A percentile compares a stretch with the other conserved stretches of the same genome.
phyloP scores from a whole-genome alignment of 2,329 filamentous ascomycete species.

The Drechslerella coelobrocha region DNA sequence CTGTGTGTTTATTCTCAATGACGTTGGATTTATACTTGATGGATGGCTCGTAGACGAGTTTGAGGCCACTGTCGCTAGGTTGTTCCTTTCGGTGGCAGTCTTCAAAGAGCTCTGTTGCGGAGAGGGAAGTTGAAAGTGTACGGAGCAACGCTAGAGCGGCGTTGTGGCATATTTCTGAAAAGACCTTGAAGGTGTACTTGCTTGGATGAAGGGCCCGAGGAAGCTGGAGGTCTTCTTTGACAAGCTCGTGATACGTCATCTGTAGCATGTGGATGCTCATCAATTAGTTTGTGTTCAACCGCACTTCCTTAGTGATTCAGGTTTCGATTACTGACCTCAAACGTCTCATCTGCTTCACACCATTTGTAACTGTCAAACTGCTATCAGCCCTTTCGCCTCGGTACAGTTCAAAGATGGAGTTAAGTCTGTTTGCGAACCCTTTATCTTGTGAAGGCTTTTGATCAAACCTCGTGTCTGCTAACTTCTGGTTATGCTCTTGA shows the following conservation, averaged over 20 bases:
- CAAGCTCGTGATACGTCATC: conserved; percentile 43
- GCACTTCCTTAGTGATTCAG: neutral
- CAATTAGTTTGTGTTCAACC: neutral
- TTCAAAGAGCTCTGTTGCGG: conserved; percentile 6
- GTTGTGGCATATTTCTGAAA: conserved; percentile 42
- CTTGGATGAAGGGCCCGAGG: conserved; percentile 17
- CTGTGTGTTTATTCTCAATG: conserved; percentile 41
- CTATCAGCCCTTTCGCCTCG: neutral
- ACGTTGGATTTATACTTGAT: conserved; percentile 14
- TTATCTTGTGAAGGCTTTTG: conserved; percentile 35
- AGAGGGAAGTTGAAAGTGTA: conserved; percentile 10
- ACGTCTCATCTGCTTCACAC: conserved; percentile 36
- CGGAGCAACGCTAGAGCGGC: conserved; percentile 23
- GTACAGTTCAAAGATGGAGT: no score
- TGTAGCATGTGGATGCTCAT: no score
- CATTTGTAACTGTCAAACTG: conserved; percentile 24
- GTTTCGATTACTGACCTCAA: conserved; percentile 20
- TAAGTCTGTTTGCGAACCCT: conserved; percentile 12
- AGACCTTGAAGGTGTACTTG: conserved; percentile 30
- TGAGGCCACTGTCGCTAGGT: conserved; percentile 30
- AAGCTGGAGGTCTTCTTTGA: conserved; percentile 30
- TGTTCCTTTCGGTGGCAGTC: conserved; percentile 19
- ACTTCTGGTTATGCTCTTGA: conserved; percentile 16
- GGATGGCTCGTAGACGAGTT: conserved; percentile 33
- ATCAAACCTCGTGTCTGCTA: conserved; percentile 17